Evolutionary conservation across 306 rosid genomes (phyloP).

Genomic region (Vachellia pachyceras): DNA sequence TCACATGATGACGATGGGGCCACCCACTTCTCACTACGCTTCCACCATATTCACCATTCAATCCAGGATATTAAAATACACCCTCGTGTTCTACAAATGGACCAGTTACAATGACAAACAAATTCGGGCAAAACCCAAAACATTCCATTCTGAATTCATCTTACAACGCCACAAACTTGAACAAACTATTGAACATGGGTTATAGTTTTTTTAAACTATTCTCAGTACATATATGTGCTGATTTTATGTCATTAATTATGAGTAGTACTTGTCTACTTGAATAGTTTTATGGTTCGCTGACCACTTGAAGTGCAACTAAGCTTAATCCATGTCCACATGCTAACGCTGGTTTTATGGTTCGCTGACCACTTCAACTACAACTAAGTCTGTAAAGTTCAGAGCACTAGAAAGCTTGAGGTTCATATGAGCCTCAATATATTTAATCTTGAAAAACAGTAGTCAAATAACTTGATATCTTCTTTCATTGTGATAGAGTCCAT

Average conservation of each 20-base stretch:
- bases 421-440: too few species aligned
- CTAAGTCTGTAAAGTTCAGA: background rate
- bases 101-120: background rate
- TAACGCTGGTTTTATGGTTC: background rate
- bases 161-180: too few species aligned
- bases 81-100: background rate
- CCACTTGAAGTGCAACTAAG: background rate
- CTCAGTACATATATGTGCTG: background rate
- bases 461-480: too few species aligned
- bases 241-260: background rate
- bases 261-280: background rate
- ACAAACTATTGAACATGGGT: too few species aligned
- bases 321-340: too few species aligned
- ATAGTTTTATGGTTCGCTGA: background rate
- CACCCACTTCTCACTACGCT: background rate
- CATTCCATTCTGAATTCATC: background rate
- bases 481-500: too few species aligned
- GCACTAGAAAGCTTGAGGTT: background rate
- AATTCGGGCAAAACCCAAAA: background rate
- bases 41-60: conserved; percentile 8
- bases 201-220: too few species aligned
- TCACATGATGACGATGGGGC: background rate
- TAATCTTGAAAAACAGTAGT: too few species aligned
- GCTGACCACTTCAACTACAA: background rate
- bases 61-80: background rate